Conservation (phyloP, 2,329 filamentous ascomycete species). For the Aspergillus alliaceus region DNA sequence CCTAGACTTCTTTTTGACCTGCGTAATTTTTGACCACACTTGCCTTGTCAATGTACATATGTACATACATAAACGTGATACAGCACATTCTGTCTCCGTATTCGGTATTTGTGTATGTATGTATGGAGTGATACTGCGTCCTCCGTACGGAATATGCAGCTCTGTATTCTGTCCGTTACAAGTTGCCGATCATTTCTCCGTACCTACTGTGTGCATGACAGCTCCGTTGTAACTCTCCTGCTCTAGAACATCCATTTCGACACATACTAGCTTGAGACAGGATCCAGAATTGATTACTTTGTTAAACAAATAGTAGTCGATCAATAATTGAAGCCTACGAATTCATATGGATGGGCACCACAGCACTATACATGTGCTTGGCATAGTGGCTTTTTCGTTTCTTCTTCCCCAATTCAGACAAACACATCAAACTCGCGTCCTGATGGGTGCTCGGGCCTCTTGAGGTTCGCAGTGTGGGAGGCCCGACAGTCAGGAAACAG, state of each 20-base stretch:
- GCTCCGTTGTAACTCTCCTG: background rate
- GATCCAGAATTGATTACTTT: background rate
- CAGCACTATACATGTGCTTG: background rate
- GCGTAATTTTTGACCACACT: too few species aligned
- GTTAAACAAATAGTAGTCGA: background rate
- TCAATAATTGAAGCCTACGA: background rate
- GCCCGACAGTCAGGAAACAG: constrained; percentile 39
- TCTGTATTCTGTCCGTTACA: background rate
- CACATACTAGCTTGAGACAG: background rate
- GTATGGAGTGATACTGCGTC: background rate
- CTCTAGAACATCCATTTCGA: background rate
- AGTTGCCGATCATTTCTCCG: background rate
- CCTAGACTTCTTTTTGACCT: too few species aligned
- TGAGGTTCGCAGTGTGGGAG: constrained; percentile 25
- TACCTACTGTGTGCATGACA: background rate
- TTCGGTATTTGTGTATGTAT: background rate
- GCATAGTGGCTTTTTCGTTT: background rate
- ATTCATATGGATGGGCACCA: background rate
- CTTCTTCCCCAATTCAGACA: background rate
- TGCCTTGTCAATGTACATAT: too few species aligned
- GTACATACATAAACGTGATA: too few species aligned
- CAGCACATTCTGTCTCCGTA: background rate
- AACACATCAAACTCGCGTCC: constrained; percentile 8
- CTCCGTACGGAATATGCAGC: background rate
- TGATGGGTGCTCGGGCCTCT: constrained; percentile 20